Evolutionary conservation across 192 early-diverging fungal species (phyloP).

Genomic region (Coemansia sp.): DNA sequence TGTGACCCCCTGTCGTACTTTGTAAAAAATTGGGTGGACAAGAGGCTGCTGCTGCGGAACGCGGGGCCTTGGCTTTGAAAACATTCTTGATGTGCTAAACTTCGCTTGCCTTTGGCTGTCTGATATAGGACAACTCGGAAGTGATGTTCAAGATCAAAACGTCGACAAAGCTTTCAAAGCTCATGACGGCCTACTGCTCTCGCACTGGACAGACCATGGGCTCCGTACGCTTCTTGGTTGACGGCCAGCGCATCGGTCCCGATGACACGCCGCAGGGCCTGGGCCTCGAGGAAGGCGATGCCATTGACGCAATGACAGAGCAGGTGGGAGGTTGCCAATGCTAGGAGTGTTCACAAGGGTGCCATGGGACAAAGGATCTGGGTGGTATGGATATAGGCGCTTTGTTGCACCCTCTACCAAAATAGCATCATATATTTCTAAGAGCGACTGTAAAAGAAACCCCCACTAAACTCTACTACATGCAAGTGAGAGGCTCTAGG

Average conservation of each 20-base stretch:
- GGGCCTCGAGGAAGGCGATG: slow-evolving; percentile 91
- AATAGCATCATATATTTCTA: too few species aligned
- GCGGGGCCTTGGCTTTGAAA: background rate
- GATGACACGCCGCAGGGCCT: slow-evolving; percentile 83
- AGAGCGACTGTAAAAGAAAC: background rate
- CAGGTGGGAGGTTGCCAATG: slow-evolving; percentile 73
- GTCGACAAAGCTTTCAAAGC: slow-evolving; percentile 81
- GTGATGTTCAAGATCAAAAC: slow-evolving; percentile 97
- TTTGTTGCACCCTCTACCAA: background rate
- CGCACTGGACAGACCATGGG: slow-evolving; percentile 76
- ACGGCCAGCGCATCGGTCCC: slow-evolving; percentile 81
- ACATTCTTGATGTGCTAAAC: background rate
- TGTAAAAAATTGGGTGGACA: background rate
- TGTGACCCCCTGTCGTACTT: background rate
- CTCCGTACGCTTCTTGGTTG: slow-evolving; percentile 88
- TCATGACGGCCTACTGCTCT: slow-evolving; percentile 92
- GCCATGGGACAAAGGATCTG: background rate
- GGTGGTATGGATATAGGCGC: background rate
- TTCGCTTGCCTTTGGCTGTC: background rate
- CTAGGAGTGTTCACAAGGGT: background rate
- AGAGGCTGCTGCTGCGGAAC: background rate
- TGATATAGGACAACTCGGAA: slow-evolving; percentile 67
- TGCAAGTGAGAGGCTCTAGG: slow-evolving; percentile 80
- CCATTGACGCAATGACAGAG: slow-evolving; percentile 92
- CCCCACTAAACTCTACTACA: slow-evolving; percentile 72